Evolutionary conservation across 441 rosid species (phyloP).

Genomic region (Aquilaria agallochum): DNA sequence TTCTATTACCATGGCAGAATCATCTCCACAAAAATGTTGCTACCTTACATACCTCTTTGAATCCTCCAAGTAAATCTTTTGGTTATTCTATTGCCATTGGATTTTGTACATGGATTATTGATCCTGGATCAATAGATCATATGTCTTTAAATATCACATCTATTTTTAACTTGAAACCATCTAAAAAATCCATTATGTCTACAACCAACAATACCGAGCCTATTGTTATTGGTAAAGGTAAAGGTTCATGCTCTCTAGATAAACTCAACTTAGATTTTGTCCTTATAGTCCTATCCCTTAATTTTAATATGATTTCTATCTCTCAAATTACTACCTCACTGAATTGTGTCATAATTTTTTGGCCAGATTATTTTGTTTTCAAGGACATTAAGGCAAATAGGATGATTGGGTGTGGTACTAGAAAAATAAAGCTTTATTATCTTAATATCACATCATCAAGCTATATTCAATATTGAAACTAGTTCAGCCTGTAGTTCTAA

Average conservation of each 20-base stretch:
- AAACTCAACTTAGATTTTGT: background rate
- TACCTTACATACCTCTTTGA: too few species aligned
- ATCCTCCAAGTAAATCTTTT: background rate
- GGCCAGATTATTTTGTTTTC: background rate
- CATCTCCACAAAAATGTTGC: background rate
- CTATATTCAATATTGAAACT: background rate
- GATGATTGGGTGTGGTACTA: conserved; percentile 10
- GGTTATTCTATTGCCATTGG: background rate
- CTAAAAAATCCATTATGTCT: background rate
- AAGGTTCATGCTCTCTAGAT: background rate
- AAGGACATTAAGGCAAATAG: background rate
- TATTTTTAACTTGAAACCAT: background rate
- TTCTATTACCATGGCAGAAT: background rate
- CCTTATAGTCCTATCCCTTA: background rate
- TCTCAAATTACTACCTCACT: background rate
- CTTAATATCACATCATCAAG: background rate
- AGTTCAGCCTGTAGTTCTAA: background rate
- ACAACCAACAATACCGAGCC: background rate
- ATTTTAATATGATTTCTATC: conserved; percentile 1
- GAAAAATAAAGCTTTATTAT: conserved; percentile 9
- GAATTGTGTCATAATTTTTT: conserved; percentile 8
- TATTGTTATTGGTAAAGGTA: too few species aligned
- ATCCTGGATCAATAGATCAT: conserved; percentile 3
- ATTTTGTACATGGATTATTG: conserved; percentile 7
- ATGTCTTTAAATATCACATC: background rate